Base-by-base conservation (phyloP, 192 early-diverging fungal species). In the Phycomyces nitens region DNA sequence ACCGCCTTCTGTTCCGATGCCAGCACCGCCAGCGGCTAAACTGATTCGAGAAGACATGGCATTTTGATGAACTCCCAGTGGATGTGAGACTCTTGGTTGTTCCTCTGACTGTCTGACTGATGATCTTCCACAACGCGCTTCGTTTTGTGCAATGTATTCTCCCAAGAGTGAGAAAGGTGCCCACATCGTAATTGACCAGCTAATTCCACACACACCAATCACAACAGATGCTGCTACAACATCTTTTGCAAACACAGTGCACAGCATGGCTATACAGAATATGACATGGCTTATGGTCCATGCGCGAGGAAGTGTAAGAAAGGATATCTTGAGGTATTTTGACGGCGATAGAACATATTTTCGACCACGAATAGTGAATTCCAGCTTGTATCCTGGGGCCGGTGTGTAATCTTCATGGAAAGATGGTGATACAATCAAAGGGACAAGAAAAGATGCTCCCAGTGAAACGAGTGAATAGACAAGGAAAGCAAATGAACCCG, bases 181-280 rank as follows among this genome's bases (percentile, higher is more conserved):
- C 96, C 96, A 99, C 79, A 90, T 86, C 15, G 84, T 79, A 15
- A 91, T 80, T 5, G 92, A 92, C 94, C 94, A 99, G 2, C 89
- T 78, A 40, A 96, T 70, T 5, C 97, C 94, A 50, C 84, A 84
- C 5, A 80, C 34, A 0, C 88, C 86, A 69, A 97, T 84, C 9
- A 94, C 53, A 50, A 83, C 53, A 3, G 85, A 86, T 0, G 93
- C 92, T 16, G 80, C 72, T 1, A 20, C 43, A 18, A 88, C 74
- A 21, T 73, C 80, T 0, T 68, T 68, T 18, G 86, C 74, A 29
- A 82, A 79, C 44, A 80, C 62, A 0, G 95, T 96, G 9, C 70
- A 69, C 5, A 93, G 61, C 86, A 96, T 85, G 1, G 87, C 80
- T 9, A 82, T 55, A 7, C 81, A 86, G 61, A 94, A 89, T 0